A percentile compares a stretch with the other conserved stretches of the same genome.
Conservation (phyloP, 169 alveolate species). For the Blepharisma undulans region DNA sequence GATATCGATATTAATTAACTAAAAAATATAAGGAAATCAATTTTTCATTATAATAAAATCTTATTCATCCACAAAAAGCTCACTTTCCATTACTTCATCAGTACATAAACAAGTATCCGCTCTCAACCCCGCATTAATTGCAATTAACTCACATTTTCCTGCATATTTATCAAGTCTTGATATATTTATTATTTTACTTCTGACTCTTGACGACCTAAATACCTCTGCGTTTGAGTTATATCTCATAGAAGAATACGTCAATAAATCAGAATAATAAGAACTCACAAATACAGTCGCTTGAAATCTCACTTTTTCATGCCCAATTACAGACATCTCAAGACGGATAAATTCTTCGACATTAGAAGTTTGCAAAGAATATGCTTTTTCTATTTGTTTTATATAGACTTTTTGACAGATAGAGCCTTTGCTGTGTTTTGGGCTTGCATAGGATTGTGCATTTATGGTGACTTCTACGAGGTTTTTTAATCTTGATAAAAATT, state of each 20-base stretch:
- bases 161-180: slow-evolving; percentile 20
- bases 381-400: not conserved
- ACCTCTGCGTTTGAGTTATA: not conserved
- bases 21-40: too few species aligned
- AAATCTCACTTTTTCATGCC: not conserved
- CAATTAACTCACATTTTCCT: not conserved
- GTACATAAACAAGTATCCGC: slow-evolving; percentile 4
- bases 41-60: too few species aligned
- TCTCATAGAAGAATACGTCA: not conserved
- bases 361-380: too few species aligned
- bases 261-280: not conserved
- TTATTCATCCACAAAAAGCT: too few species aligned
- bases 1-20: not conserved
- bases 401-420: not conserved
- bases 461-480: not conserved
- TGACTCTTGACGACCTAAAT: not conserved
- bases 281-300: not conserved
- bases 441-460: not conserved
- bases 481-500: not conserved
- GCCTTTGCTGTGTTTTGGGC: not conserved
- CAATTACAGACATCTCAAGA: not conserved
- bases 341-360: not conserved
- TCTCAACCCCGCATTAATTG: not conserved
- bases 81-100: not conserved
- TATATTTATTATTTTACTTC: not conserved